These are phyloP conservation scores for Penstemon barbatus DNA, from an alignment of 257 asterid genomes.

Conservation along the genomic window DNA sequence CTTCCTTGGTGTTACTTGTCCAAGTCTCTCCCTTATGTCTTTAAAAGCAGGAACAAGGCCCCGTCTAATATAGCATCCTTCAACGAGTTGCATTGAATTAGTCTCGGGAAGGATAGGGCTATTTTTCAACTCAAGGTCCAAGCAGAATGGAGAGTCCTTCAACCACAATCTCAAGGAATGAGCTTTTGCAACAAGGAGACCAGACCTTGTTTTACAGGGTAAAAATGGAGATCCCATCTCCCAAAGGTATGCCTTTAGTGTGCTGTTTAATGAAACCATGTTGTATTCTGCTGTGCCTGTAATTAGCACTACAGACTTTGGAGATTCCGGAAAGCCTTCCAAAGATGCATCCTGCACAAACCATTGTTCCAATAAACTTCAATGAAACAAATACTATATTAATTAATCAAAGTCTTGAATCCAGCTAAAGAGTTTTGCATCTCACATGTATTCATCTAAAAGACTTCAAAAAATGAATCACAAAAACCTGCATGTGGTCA, in stretches of 20 bases:
- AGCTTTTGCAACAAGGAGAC: conserved; percentile 79
- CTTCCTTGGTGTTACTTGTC: conserved; percentile 74
- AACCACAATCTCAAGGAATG: conserved; percentile 88
- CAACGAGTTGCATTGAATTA: conserved; percentile 85
- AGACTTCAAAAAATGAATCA: conserved; percentile 16
- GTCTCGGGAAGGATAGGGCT: conserved; percentile 55
- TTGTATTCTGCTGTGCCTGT: conserved; percentile 87
- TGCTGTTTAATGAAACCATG: conserved; percentile 70
- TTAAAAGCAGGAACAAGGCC: conserved; percentile 90
- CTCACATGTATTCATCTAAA: background rate
- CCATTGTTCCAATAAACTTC: conserved; percentile 5
- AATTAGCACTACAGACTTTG: conserved; percentile 84
- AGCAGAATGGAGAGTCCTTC: conserved; percentile 91
- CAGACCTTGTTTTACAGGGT: conserved; percentile 78
- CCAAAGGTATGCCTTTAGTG: conserved; percentile 87
- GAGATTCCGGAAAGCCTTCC: conserved; percentile 92
- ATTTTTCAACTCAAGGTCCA: conserved; percentile 86
- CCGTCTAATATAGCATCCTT: conserved; percentile 83
- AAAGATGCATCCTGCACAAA: conserved; percentile 85
- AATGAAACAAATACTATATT: background rate
- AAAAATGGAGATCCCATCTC: conserved; percentile 97
- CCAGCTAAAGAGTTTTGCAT: conserved; percentile 11
- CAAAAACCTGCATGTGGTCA: conserved; percentile 89
- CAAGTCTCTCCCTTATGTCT: conserved; percentile 81
- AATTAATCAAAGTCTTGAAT: conserved; percentile 6